A percentile compares a stretch with the other conserved stretches of the same genome.
Conservation (phyloP, 257 asterid genomes). For the Salvia hispanica region DNA sequence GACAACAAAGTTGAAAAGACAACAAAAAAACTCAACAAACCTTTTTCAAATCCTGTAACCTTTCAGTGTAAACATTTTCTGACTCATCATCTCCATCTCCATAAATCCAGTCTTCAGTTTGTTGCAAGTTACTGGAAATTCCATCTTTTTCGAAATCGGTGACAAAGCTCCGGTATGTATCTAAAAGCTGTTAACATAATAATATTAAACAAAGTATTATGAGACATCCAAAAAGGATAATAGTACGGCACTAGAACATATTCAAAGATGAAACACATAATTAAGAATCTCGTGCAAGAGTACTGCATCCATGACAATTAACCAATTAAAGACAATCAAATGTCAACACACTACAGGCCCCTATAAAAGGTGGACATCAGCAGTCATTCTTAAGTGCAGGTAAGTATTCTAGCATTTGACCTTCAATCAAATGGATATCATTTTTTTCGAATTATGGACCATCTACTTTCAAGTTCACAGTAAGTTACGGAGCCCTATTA, state of each 20-base stretch:
- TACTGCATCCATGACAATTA: not conserved
- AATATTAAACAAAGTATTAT: constrained; percentile 5
- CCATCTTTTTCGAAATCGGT: constrained; percentile 71
- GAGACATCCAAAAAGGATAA: constrained; percentile 16
- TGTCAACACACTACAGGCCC: constrained; percentile 1
- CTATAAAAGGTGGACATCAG: not conserved
- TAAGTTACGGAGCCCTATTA: not conserved
- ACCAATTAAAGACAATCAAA: not conserved
- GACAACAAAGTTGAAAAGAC: constrained; percentile 11
- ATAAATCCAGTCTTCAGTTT: constrained; percentile 94
- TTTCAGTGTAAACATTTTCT: constrained; percentile 66
- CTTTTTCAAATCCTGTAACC: constrained; percentile 74
- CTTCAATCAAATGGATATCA: constrained; percentile 11
- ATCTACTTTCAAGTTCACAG: not conserved
- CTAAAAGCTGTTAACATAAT: constrained; percentile 59
- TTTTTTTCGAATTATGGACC: not conserved
- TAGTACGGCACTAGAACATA: constrained; percentile 5
- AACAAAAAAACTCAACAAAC: constrained; percentile 39
- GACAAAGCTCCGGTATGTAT: constrained; percentile 77
- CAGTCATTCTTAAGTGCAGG: not conserved
- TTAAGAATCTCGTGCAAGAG: constrained; percentile 6
- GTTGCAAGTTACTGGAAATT: constrained; percentile 69
- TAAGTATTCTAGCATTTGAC: constrained; percentile 1
- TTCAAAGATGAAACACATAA: constrained; percentile 6
- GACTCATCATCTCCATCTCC: constrained; percentile 96